Evolutionary conservation across 306 rosid genomes (phyloP).

Genomic region (Prunus armeniaca): DNA sequence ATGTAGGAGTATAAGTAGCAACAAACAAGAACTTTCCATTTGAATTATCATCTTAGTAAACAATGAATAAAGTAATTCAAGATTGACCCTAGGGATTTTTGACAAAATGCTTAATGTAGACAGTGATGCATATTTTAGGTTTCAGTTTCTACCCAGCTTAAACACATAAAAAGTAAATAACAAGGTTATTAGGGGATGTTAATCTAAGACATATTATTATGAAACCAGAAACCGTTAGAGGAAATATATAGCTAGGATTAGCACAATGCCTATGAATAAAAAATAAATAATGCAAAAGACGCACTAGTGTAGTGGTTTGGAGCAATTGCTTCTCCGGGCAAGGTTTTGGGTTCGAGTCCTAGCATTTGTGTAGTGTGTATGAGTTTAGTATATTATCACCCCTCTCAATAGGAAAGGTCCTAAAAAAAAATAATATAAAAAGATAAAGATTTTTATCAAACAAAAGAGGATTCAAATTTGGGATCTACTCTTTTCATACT

Average conservation of each 20-base stretch:
- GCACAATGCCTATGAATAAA: not conserved
- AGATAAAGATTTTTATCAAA: no score
- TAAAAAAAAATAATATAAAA: no score
- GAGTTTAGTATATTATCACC: no score
- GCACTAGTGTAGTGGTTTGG: no score
- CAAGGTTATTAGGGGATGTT: not conserved
- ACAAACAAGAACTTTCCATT: conserved; percentile 2
- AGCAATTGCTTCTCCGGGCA: no score
- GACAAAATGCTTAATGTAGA: conserved; percentile 3
- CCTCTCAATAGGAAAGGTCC: no score
- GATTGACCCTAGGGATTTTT: not conserved
- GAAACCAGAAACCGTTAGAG: not conserved
- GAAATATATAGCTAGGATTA: not conserved
- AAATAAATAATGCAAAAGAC: no score
- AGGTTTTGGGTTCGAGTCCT: no score
- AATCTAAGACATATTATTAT: not conserved
- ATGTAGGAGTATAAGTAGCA: not conserved
- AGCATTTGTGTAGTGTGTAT: no score
- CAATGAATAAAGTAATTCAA: not conserved
- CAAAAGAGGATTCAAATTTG: no score
- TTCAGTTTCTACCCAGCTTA: not conserved
- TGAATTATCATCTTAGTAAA: not conserved
- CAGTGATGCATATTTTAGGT: not conserved
- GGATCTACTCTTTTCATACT: no score
- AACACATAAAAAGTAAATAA: no score